These are phyloP conservation scores for Hanseniaspora hatyaiensis DNA, from an alignment of 805 yeast genomes.

Conservation along the genomic window DNA sequence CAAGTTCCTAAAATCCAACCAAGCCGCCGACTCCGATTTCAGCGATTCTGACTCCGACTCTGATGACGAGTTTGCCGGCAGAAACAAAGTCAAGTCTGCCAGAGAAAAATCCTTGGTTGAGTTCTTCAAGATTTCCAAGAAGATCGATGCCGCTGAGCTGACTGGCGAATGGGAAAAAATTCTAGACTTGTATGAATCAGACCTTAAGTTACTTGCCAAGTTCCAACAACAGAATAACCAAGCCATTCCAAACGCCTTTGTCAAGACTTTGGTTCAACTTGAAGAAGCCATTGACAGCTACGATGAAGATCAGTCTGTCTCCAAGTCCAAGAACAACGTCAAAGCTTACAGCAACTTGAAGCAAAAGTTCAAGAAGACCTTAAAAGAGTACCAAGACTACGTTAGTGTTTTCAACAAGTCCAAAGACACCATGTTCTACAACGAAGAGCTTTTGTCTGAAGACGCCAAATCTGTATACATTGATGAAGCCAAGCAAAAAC, in stretches of 20 bases:
- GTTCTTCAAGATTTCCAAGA: constrained; percentile 52
- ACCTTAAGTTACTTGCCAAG: constrained; percentile 53
- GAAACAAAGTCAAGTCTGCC: constrained; percentile 82
- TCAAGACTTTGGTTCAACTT: constrained; percentile 56
- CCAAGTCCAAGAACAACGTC: constrained; percentile 73
- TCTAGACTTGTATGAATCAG: constrained; percentile 64
- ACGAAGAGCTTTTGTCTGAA: constrained; percentile 25
- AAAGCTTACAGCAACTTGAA: constrained; percentile 76
- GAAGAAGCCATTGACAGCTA: constrained; percentile 54
- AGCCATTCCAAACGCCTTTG: constrained; percentile 58
- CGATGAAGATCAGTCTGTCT: constrained; percentile 43
- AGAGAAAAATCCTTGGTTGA: constrained; percentile 88
- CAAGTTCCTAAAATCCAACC: constrained; percentile 27
- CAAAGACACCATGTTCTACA: constrained; percentile 64
- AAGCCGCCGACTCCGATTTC: constrained; percentile 24
- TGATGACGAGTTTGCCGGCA: constrained; percentile 48
- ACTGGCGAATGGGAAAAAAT: constrained; percentile 71
- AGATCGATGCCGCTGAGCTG: constrained; percentile 56
- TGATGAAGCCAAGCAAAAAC: constrained; percentile 22
- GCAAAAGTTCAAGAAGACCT: constrained; percentile 76
- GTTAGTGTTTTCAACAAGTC: constrained; percentile 45
- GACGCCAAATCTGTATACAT: constrained; percentile 28
- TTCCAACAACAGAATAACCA: constrained; percentile 60
- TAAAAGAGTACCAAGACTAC: constrained; percentile 53
- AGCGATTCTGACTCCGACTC: constrained; percentile 35